Percentiles rank a stretch among this genome's conserved stretches.
Evolutionary conservation across 345 rosid species (phyloP).

Genomic region (Balakata baccata): DNA sequence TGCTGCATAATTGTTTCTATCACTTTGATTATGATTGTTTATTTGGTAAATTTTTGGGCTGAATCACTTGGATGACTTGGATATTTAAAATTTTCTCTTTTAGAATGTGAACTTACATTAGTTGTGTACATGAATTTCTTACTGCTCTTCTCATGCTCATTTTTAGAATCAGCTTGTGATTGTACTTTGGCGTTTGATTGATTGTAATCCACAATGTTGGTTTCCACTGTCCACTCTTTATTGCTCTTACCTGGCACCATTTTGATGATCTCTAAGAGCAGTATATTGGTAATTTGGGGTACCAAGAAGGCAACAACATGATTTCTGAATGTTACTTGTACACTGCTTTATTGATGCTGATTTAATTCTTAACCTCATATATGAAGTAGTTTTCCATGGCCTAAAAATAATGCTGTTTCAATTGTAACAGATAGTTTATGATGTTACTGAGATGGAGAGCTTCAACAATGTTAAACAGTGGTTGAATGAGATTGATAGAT

Average conservation of each 20-base stretch:
- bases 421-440: slow-evolving; percentile 63
- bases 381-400: neutral
- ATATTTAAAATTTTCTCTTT: too few relatives aligned
- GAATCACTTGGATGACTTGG: too few relatives aligned
- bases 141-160: neutral
- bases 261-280: neutral
- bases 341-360: neutral
- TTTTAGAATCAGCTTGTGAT: neutral
- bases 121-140: neutral
- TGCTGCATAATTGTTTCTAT: too few relatives aligned
- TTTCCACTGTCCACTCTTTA: neutral
- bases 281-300: neutral
- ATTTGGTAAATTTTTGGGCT: too few relatives aligned
- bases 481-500: slow-evolving; percentile 78
- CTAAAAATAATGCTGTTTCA: slow-evolving; percentile 6
- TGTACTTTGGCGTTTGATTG: slow-evolving; percentile 6
- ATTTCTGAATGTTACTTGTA: neutral
- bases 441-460: slow-evolving; percentile 87
- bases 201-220: neutral
- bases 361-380: neutral
- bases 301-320: neutral
- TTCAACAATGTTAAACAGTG: slow-evolving; percentile 89
- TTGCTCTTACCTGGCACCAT: neutral
- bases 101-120: neutral
- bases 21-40: too few relatives aligned